Evolutionary conservation across 345 rosid genomes (phyloP).

Genomic region (Aethionema arabicum): DNA sequence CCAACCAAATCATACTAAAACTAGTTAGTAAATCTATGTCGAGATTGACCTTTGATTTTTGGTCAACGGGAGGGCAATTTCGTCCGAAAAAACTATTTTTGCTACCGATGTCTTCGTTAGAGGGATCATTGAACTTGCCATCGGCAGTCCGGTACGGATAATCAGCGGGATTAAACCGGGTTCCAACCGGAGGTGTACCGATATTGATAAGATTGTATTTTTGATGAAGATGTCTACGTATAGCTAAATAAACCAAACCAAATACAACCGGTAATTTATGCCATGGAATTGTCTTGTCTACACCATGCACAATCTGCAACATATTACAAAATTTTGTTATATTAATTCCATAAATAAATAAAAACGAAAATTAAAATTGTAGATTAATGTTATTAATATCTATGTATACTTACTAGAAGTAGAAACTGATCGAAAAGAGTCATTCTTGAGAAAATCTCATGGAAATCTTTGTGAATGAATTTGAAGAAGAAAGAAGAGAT

Average conservation of each 20-base stretch:
- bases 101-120: conserved; percentile 51
- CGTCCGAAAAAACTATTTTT: conserved; percentile 54
- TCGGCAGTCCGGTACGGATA: conserved; percentile 52
- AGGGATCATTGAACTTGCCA: conserved; percentile 51
- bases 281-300: conserved; percentile 52
- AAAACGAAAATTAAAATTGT: neutral
- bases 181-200: conserved; percentile 45
- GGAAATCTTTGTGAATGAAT: conserved; percentile 47
- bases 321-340: neutral
- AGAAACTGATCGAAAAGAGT: conserved; percentile 42
- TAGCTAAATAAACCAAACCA: conserved; percentile 44
- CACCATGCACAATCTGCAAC: conserved; percentile 47
- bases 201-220: conserved; percentile 55
- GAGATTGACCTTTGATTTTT: conserved; percentile 28
- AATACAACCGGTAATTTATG: conserved; percentile 53
- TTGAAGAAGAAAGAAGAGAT: conserved; percentile 14
- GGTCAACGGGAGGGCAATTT: conserved; percentile 43
- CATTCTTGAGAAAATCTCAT: conserved; percentile 40
- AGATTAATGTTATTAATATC: neutral
- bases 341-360: neutral
- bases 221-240: conserved; percentile 58
- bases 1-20: too few relatives aligned
- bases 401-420: conserved; percentile 41
- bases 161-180: conserved; percentile 48
- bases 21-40: too few relatives aligned